phyloP scores from a whole-genome alignment of 768 basidiomycete genomes.

The Butyriboletus loyo region DNA sequence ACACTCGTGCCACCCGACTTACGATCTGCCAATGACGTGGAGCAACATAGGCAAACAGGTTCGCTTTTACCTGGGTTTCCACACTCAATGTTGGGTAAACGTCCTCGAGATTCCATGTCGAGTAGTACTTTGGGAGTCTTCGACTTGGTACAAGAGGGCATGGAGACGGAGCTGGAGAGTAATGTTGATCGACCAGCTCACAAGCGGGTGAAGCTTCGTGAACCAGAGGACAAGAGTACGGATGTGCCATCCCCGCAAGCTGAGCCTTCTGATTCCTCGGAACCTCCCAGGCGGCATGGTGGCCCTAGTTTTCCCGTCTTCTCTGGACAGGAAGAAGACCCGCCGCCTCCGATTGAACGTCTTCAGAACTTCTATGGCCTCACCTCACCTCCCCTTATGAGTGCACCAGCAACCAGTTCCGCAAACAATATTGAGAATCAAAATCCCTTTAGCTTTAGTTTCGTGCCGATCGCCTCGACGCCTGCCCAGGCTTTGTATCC shows the following conservation, averaged over 20 bases:
- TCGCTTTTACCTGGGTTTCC: constrained; percentile 37
- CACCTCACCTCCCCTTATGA: constrained; percentile 38
- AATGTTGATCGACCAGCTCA: constrained; percentile 44
- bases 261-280: constrained; percentile 14
- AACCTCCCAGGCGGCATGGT: constrained; percentile 22
- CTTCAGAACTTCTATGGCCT: constrained; percentile 51
- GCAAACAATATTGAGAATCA: constrained; percentile 53
- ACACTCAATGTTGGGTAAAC: constrained; percentile 60
- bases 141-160: constrained; percentile 42
- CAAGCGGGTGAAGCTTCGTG: constrained; percentile 47
- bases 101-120: constrained; percentile 50
- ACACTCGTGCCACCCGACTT: constrained; percentile 4
- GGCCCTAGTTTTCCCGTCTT: constrained; percentile 49
- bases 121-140: constrained; percentile 41
- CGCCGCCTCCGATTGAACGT: constrained; percentile 49
- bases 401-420: constrained; percentile 41
- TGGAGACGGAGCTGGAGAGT: constrained; percentile 38
- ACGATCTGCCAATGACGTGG: constrained; percentile 6
- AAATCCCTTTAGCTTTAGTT: constrained; percentile 51
- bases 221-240: constrained; percentile 24
- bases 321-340: constrained; percentile 41
- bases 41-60: constrained; percentile 12
- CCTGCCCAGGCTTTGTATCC: constrained; percentile 43
- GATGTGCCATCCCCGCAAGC: constrained; percentile 11
- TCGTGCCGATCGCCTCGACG: constrained; percentile 50